Base-by-base conservation (phyloP, 768 basidiomycete species). In the Russula griseocarnosa region DNA sequence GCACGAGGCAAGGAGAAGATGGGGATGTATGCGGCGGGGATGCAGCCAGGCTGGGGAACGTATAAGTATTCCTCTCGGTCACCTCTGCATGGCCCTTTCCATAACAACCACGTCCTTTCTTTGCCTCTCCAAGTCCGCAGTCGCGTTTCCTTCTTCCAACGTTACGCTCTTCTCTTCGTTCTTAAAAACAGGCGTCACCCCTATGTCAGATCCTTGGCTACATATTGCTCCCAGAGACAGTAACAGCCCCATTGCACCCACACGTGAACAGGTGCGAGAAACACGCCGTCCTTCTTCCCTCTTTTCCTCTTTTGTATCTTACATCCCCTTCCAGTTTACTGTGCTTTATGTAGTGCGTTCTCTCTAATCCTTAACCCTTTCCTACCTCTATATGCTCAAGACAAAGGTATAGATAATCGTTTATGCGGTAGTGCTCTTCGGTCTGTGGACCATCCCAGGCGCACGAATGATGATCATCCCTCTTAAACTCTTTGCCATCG, bases 381-480 rank as follows among this genome's bases (percentile, higher is more conserved):
- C 18, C 26, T 44, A 20, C 28, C 53, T n/a, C 28, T 32, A 47
- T 47, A 22, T 26, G 24, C 63, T 56, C 71, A 51, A 52, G n/a
- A 20, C 46, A 47, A 36, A 46, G 55, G 49, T 32, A 50, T 51
- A 92, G 90, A 86, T 91, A 55, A 84, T 92, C 58, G 89, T 92
- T 56, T 92, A 87, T 79, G 83, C 88, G 55, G 90, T 94, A 63
- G 82, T 93, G 66, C 90, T 92, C 63, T 91, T 92, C 70, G 92
- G 89, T 49, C 81, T 92, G 67, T 94, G 92, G 92, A 89, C 87
- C 74, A 88, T 93, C 49, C 92, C 92, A 5, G 84, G 87, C 61
- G 86, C 85, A 28, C 81, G 92, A 52, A 83, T 85, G 70, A 71
- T 90, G 75, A 92, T 93, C 70, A 90, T 83, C 71, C 92, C 92